These are phyloP conservation scores for Boeremia lycopersici DNA, from an alignment of 2,329 filamentous ascomycete species.

Conservation along the genomic window DNA sequence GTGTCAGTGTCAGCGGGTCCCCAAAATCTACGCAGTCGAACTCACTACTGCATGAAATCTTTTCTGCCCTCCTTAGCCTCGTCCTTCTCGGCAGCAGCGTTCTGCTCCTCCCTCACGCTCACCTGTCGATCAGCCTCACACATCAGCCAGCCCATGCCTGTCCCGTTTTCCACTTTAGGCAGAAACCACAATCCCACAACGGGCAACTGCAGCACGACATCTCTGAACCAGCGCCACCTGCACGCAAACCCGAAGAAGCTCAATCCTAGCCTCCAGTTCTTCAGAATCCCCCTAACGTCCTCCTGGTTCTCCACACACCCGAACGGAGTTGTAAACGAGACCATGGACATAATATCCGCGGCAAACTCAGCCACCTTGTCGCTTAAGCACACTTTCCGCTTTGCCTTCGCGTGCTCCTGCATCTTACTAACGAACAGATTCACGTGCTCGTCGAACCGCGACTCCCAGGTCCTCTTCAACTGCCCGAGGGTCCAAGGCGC, in stretches of 20 bases:
- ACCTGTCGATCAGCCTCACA: slow-evolving; percentile 45
- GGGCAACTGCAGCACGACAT: slow-evolving; percentile 37
- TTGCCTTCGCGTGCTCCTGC: slow-evolving; percentile 31
- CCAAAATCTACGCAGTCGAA: not conserved
- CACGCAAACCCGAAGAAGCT: slow-evolving; percentile 47
- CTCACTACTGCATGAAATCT: slow-evolving; percentile 39
- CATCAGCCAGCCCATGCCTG: slow-evolving; percentile 49
- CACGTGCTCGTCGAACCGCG: slow-evolving; percentile 46
- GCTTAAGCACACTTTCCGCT: slow-evolving; percentile 37
- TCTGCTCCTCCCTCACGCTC: slow-evolving; percentile 33
- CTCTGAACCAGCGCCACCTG: slow-evolving; percentile 45
- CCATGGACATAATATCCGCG: slow-evolving; percentile 51
- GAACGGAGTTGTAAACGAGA: slow-evolving; percentile 48
- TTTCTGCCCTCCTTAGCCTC: slow-evolving; percentile 28
- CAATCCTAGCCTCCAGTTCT: slow-evolving; percentile 47
- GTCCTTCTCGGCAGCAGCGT: slow-evolving; percentile 17
- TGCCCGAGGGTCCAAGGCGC: slow-evolving; percentile 48
- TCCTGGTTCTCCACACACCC: slow-evolving; percentile 49
- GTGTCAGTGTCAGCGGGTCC: slow-evolving; percentile 20
- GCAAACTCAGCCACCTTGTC: slow-evolving; percentile 51
- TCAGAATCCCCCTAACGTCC: slow-evolving; percentile 47
- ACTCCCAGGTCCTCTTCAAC: slow-evolving; percentile 50
- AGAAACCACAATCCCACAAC: slow-evolving; percentile 36
- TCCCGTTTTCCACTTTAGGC: slow-evolving; percentile 33
- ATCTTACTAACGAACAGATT: slow-evolving; percentile 43